Base-by-base conservation (phyloP, 768 basidiomycete genomes). In the Podaxis carcinomalis region DNA sequence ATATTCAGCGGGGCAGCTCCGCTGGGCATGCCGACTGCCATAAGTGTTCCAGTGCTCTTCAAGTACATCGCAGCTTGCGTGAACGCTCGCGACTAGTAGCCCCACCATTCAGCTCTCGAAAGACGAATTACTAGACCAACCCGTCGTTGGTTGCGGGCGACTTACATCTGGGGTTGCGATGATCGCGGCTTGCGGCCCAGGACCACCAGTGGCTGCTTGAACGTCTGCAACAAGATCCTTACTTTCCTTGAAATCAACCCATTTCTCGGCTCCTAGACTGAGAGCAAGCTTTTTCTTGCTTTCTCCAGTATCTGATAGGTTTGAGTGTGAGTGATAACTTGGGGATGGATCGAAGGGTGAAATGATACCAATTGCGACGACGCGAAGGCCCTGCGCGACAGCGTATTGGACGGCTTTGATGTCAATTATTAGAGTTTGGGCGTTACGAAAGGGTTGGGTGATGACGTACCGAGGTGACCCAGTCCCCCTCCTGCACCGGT, bases 401-500 rank as follows among this genome's bases (percentile, higher is more conserved):
- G 92, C 93, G 66, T 94, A 94, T 71, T 95, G 92, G 28, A 93
- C 72, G 23, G 91, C 86, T 83, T 83, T 32, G 32, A 32, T 32
- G 32, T 32, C 32, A 5, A 32, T 5, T 7, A 5, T 32, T 32
- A 32, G 32, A 9, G 32, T 27, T 27, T 27, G 27, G 27, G 27
- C 5, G 0, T 27, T 27, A 27, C 27, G 27, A 27, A 27, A 5
- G 4, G 4, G 0, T 27, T 27, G 5, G 0, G 5, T 27, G 32
- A 27, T 27, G 21, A 59, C 69, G 28, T 63, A 86, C 83, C 90
- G 32, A 95, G 80, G 75, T 93, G 90, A 6, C 92, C 93, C 25
- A 93, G 84, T 13, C 92, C 91, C 56, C 89, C 89, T 3, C 89
- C 90, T 2, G 90, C 90, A 49, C 90, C 90, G 11, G 89, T 85